A percentile compares a stretch with the other conserved stretches of the same genome.
Evolutionary conservation across 2,329 filamentous ascomycete species (phyloP).

Genomic region (Colletotrichum horii): DNA sequence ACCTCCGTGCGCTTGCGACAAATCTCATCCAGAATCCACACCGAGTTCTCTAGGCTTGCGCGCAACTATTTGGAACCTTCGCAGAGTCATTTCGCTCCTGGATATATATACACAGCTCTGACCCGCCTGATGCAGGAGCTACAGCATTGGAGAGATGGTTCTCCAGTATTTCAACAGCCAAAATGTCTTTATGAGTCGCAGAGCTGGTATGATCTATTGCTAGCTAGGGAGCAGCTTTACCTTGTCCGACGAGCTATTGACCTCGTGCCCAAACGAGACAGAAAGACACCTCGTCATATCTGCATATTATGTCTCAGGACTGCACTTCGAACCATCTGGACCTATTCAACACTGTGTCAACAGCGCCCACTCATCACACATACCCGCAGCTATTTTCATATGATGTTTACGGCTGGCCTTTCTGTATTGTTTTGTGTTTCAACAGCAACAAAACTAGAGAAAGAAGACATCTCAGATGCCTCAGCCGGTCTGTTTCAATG

Average conservation of each 20-base stretch:
- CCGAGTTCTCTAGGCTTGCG: slow-evolving; percentile 28
- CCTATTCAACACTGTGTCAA: slow-evolving; percentile 40
- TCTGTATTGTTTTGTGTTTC: slow-evolving; percentile 37
- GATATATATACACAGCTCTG: slow-evolving; percentile 29
- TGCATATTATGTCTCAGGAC: slow-evolving; percentile 36
- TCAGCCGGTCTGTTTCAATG: slow-evolving; percentile 22
- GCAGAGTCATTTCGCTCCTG: slow-evolving; percentile 14
- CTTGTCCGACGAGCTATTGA: slow-evolving; percentile 46
- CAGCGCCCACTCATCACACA: slow-evolving; percentile 40
- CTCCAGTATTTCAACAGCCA: slow-evolving; percentile 36
- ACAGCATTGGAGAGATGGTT: slow-evolving; percentile 36
- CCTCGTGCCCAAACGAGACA: slow-evolving; percentile 37
- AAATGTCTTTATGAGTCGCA: slow-evolving; percentile 45
- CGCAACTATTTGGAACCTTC: not conserved
- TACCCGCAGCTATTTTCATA: slow-evolving; percentile 54
- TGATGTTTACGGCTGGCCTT: slow-evolving; percentile 49
- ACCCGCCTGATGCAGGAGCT: slow-evolving; percentile 37
- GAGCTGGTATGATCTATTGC: slow-evolving; percentile 49
- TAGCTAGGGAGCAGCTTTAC: slow-evolving; percentile 43
- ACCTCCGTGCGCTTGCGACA: slow-evolving; percentile 40
- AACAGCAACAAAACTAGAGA: not conserved
- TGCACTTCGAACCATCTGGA: slow-evolving; percentile 39
- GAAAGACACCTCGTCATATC: slow-evolving; percentile 35
- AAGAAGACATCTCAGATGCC: not conserved
- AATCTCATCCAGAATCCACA: slow-evolving; percentile 44